Percentiles rank a stretch among this genome's conserved stretches.
phyloP scores from a whole-genome alignment of 225 moss, liverwort and hornwort genomes.

The Climacium dendroides region DNA sequence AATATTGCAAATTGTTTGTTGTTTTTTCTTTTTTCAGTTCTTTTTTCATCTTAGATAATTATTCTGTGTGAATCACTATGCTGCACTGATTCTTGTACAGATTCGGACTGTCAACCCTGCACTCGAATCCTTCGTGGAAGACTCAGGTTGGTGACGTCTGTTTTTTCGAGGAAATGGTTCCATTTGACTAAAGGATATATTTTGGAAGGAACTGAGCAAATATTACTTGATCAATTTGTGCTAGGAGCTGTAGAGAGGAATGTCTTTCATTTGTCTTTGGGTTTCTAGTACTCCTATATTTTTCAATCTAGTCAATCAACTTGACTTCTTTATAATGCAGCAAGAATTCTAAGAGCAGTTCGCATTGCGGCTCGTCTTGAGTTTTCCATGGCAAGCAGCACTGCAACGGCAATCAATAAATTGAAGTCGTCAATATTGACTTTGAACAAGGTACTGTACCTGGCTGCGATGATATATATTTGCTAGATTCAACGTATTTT shows the following conservation, averaged over 20 bases:
- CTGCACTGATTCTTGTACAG: conserved; percentile 17
- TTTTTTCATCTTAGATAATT: neutral
- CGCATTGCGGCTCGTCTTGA: conserved; percentile 88
- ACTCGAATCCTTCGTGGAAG: conserved; percentile 79
- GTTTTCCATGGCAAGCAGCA: conserved; percentile 59
- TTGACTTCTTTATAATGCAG: conserved; percentile 19
- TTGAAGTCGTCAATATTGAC: conserved; percentile 63
- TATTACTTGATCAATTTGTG: neutral
- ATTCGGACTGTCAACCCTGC: conserved; percentile 89
- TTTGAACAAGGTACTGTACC: conserved; percentile 57
- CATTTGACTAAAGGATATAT: neutral
- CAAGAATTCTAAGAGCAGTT: conserved; percentile 86
- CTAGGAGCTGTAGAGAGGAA: neutral
- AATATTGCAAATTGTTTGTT: neutral
- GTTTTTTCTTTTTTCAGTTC: neutral
- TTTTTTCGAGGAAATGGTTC: neutral
- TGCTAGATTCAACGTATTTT: neutral
- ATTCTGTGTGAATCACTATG: neutral
- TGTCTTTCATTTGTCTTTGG: neutral
- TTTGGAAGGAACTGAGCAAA: neutral
- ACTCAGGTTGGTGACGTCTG: conserved; percentile 48
- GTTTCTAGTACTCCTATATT: neutral
- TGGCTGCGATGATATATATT: neutral
- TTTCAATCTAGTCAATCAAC: neutral
- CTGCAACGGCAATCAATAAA: conserved; percentile 52